phyloP scores from a whole-genome alignment of 257 asterid species.

The Ballota nigra region DNA sequence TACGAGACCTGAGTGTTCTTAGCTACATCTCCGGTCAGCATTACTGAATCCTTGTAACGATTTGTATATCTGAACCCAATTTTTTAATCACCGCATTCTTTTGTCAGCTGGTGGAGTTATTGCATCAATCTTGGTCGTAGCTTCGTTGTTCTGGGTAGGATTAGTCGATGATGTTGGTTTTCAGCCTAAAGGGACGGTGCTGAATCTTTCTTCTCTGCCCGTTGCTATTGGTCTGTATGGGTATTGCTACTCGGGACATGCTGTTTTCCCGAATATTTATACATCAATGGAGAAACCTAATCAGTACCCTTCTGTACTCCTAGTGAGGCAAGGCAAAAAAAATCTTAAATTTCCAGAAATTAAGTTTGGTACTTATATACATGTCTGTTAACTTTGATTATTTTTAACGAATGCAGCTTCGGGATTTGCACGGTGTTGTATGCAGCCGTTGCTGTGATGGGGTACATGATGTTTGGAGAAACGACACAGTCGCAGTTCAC shows the following conservation, averaged over 20 bases:
- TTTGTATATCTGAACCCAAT: neutral
- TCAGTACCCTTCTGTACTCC: conserved; percentile 75
- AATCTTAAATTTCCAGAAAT: neutral
- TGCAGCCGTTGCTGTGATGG: conserved; percentile 74
- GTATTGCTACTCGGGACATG: conserved; percentile 94
- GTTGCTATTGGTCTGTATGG: conserved; percentile 96
- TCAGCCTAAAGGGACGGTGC: conserved; percentile 42
- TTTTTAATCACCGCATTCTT: neutral
- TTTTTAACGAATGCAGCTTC: conserved; percentile 49
- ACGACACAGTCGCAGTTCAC: conserved; percentile 86
- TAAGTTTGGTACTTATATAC: neutral
- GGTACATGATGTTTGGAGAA: conserved; percentile 83
- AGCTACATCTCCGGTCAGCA: conserved; percentile 92
- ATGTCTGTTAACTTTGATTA: neutral
- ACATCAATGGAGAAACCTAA: conserved; percentile 77
- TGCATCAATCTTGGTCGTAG: conserved; percentile 79
- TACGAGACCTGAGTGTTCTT: conserved; percentile 71
- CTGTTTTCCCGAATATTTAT: conserved; percentile 91
- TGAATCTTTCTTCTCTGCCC: conserved; percentile 83
- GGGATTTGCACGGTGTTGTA: conserved; percentile 74
- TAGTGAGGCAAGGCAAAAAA: conserved; percentile 47
- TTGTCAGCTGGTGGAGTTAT: conserved; percentile 92
- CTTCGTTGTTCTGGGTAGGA: conserved; percentile 84
- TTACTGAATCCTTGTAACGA: neutral
- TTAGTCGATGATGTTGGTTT: conserved; percentile 69